Conservation (phyloP, 129 eudicot species). For the Tanacetum coccineum region DNA sequence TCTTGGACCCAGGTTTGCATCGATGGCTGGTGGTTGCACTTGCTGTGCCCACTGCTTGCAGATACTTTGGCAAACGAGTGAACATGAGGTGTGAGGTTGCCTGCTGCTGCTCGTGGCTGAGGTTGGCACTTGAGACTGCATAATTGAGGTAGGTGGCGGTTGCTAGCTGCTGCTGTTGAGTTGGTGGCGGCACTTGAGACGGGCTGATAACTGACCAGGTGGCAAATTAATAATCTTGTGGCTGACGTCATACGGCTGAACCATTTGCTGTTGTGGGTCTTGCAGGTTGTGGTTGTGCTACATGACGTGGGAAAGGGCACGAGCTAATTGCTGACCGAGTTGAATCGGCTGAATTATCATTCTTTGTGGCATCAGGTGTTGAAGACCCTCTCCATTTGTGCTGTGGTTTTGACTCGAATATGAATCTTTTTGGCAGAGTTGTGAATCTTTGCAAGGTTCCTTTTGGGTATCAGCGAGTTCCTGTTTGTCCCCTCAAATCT, state of each 20-base stretch:
- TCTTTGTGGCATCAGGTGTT: slow-evolving; percentile 42
- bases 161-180: slow-evolving; percentile 5
- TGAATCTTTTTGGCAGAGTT: slow-evolving; percentile 69
- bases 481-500: slow-evolving; percentile 85
- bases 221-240: slow-evolving; percentile 55
- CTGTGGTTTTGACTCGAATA: slow-evolving; percentile 39
- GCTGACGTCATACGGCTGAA: slow-evolving; percentile 22
- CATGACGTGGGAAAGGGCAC: slow-evolving; percentile 73
- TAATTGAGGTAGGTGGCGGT: background rate
- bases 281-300: slow-evolving; percentile 43
- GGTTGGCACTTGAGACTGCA: slow-evolving; percentile 40
- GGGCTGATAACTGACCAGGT: slow-evolving; percentile 46
- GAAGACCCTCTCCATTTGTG: slow-evolving; percentile 48
- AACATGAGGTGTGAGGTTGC: slow-evolving; percentile 26
- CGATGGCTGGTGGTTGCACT: slow-evolving; percentile 44
- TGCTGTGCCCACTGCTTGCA: slow-evolving; percentile 63
- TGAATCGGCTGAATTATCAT: slow-evolving; percentile 40
- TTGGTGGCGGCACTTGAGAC: slow-evolving; percentile 22
- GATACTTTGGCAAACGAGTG: slow-evolving; percentile 33
- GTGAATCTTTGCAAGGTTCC: slow-evolving; percentile 90
- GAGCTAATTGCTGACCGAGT: slow-evolving; percentile 72
- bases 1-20: slow-evolving; percentile 55
- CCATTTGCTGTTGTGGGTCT: slow-evolving; percentile 33
- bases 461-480: slow-evolving; percentile 93
- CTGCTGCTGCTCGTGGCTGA: slow-evolving; percentile 21